phyloP scores from a whole-genome alignment of 2,329 filamentous ascomycete species.

The Pyricularia pennisetigena region DNA sequence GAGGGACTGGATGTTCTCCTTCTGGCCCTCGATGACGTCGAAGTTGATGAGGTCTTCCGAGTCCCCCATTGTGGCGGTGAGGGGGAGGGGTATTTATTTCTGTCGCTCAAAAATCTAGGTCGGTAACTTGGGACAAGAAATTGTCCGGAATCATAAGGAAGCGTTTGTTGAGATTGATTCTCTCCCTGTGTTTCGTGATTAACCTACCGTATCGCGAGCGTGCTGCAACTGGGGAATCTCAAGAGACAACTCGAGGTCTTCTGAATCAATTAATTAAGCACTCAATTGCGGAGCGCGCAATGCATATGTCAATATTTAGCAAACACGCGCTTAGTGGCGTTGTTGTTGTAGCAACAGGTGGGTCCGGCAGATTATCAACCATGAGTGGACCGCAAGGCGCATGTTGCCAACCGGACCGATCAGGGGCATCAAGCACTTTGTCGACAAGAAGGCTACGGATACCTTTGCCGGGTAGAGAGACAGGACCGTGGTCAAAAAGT shows the following conservation, averaged over 20 bases:
- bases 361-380: not conserved
- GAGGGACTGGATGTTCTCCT: constrained; percentile 94
- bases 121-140: not conserved
- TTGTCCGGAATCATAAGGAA: not conserved
- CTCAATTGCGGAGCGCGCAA: not conserved
- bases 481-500: too few species aligned
- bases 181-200: not conserved
- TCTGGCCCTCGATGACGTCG: constrained; percentile 89
- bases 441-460: too few species aligned
- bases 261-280: not conserved
- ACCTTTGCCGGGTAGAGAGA: too few species aligned
- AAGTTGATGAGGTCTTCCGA: constrained; percentile 58
- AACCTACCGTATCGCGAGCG: not conserved
- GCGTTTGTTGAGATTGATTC: not conserved
- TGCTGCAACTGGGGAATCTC: not conserved
- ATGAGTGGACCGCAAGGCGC: not conserved
- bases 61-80: not conserved
- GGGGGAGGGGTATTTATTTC: not conserved
- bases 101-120: not conserved
- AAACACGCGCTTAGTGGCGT: not conserved
- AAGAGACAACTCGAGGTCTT: not conserved
- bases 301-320: not conserved
- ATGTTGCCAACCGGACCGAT: too few species aligned
- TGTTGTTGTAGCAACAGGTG: not conserved
- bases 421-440: too few species aligned